phyloP scores from a whole-genome alignment of 1,284 basidiomycete species.

The Ustilago crameri region DNA sequence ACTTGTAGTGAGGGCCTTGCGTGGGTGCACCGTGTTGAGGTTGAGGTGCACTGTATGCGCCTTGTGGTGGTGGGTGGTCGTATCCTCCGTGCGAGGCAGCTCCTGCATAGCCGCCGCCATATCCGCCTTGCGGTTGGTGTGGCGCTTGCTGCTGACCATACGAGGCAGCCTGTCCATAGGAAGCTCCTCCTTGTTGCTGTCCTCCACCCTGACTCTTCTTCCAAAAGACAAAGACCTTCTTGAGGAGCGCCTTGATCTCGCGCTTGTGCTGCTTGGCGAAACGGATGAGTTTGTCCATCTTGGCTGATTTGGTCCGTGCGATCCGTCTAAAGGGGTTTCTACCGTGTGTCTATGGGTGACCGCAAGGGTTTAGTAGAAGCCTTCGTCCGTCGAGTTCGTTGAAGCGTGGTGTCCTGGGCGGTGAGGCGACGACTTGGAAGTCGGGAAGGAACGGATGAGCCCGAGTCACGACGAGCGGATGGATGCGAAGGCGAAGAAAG shows the following conservation, averaged over 20 bases:
- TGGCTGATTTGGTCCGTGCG: conserved; percentile 1
- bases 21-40: conserved; percentile 31
- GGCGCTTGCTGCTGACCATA: conserved; percentile 16
- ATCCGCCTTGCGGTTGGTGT: conserved; percentile 16
- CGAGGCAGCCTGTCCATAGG: conserved; percentile 26
- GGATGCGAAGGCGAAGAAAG: conserved; percentile 1
- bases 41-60: conserved; percentile 46
- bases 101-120: conserved; percentile 26
- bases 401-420: not conserved
- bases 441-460: not conserved
- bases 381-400: too few relatives aligned
- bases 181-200: conserved; percentile 14
- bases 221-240: conserved; percentile 58
- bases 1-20: conserved; percentile 52
- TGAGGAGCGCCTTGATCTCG: conserved; percentile 56
- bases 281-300: conserved; percentile 57
- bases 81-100: conserved; percentile 25
- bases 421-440: not conserved
- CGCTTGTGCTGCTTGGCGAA: conserved; percentile 60
- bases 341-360: conserved; percentile 5
- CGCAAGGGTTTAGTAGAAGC: too few relatives aligned
- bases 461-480: not conserved
- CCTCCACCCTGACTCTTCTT: conserved; percentile 52
- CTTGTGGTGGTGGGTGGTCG: conserved; percentile 52
- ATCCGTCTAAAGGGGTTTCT: not conserved